Conservation (phyloP, 148 eudicot species). For the Fagopyrum tataricum region DNA sequence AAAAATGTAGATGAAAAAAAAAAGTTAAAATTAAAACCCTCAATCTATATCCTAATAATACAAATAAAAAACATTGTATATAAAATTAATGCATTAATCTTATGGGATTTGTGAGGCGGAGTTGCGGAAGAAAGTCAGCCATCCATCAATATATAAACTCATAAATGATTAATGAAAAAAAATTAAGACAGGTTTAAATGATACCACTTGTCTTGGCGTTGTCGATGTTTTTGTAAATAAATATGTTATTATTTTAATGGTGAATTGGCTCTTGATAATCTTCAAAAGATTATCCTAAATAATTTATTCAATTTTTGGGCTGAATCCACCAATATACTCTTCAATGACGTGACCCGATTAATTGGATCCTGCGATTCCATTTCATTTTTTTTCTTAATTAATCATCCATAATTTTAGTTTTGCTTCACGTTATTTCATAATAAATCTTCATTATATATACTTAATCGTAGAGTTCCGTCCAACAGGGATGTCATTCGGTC, state of each 20-base stretch:
- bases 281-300: background rate
- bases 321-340: conserved; percentile 8
- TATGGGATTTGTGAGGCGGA: background rate
- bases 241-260: background rate
- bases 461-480: too few relatives aligned
- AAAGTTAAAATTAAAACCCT: too few relatives aligned
- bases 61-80: too few relatives aligned
- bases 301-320: background rate
- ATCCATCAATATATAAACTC: background rate
- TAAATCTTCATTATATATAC: too few relatives aligned
- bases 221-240: background rate
- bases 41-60: too few relatives aligned
- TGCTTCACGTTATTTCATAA: too few relatives aligned
- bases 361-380: background rate
- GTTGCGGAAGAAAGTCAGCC: background rate
- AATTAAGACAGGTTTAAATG: background rate
- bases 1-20: too few relatives aligned
- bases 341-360: background rate
- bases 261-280: conserved; percentile 5
- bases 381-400: background rate
- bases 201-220: background rate
- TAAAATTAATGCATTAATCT: background rate
- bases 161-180: background rate
- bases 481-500: too few relatives aligned
- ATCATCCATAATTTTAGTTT: background rate